Base-by-base conservation (phyloP, 2,329 filamentous ascomycete species). In the Exophiala lecanii-corni region DNA sequence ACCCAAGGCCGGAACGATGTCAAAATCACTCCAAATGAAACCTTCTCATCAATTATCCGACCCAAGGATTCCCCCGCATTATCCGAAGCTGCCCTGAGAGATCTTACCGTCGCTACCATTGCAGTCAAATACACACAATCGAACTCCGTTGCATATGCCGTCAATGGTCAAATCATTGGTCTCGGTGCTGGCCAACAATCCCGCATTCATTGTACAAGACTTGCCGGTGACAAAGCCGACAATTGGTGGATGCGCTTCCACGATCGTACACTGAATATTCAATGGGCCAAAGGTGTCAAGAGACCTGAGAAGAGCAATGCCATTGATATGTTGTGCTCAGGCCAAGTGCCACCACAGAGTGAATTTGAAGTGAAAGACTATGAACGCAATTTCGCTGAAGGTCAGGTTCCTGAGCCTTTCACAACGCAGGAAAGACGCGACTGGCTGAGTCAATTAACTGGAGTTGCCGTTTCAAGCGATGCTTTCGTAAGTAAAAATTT, bases 231-330 rank as follows among this genome's bases (percentile, higher is more conserved):
- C 74, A 98, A 98, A 76, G 88, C 89, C 36, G 92, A 98, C 69
- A 96, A 94, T 76, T 97, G 91, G 91, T 98, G 91, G 92, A 85
- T 98, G 76, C 86, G 92, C 60, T 97, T 97, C 81, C 86, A 96
- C 73, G 83, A 87, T 57, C 84, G 87, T 40, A 86, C 92, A 9
- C 76, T 97, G 37, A 76, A 73, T 61, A 84, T 98, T 65, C 86
- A 91, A 73, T 98, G 89, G 87, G 96, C 95, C 78, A 91, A 92
- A 73, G 91, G 92, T 59, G 88, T 86, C 62, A 97, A 97, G 81
- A 82, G 92, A 45, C 79, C 92, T 35, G 91, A 96, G 67, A 98
- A 97, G 80, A 94, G 86, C 74, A 98, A 98, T 65, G 91, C 89
- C 54, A 96, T 97, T 61, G 92, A 97, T 64, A 75, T 97, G 61